Evolutionary conservation across 2,329 filamentous ascomycete species (phyloP), one percentile per base, ranked within the genome.

Genomic region (Xylogone sp.): DNA sequence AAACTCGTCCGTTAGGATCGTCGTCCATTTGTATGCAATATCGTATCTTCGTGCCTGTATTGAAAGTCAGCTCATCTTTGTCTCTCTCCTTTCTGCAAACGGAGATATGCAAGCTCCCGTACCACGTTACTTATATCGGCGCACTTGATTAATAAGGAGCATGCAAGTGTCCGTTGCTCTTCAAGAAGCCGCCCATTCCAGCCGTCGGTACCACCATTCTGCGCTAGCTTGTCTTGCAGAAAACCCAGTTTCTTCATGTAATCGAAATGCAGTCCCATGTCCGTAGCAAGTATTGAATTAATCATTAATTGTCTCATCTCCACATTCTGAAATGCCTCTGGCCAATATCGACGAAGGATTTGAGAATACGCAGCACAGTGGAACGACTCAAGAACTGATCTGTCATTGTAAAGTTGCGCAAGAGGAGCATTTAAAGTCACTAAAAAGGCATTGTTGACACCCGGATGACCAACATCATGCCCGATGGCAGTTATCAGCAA

Each of bases 81-180:
- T n/a, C n/a, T n/a, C n/a, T n/a, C n/a, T 24, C 42, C 27, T 49
- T 18, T 29, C 42, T 18, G 45, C 7, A 16, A 8, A 16, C 31
- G 18, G 10, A 13, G 46, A 39, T 20, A 16, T 6, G 21, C 9
- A 46, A 12, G 1, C 10, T 27, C 31, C 86, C 88, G 69, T 79
- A 93, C 89, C 68, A 97, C 94, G 67, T 99, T 99, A 73, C 93
- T 97, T 65, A 99, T 97, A 69, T 99, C 94, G 39, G 94, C 94
- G 67, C 94, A 97, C 69, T 99, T 99, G 72, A 99, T 97, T 53
- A 99, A 74, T 51, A 99, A 74, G 13, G 91, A 91, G 70, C 94
- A 97, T n/a, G 87, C 76, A 45, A 97, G 72, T 9, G 88, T 84
- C 59, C 86, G 88, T 59, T 91, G 82, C 59, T 92, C 87, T 54